Percentiles rank a stretch among this genome's conserved stretches.
phyloP scores from a whole-genome alignment of 164 flowering plant species.

The Vitis vinifera region ASM3070453v1 NC_081818.1:3994001-3994500 shows the following conservation, averaged over 20 bases:
- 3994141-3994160: constrained; percentile 71
- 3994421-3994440: constrained; percentile 46
- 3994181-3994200: constrained; percentile 59
- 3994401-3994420: constrained; percentile 55
- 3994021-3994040: not conserved
- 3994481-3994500: constrained; percentile 61
- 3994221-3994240: constrained; percentile 74
- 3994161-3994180: constrained; percentile 64
- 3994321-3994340: constrained; percentile 50
- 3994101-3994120: not conserved
- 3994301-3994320: constrained; percentile 83
- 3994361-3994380: constrained; percentile 50
- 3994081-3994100: not conserved
- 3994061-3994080: not conserved
- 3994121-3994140: constrained; percentile 13
- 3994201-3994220: constrained; percentile 76
- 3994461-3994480: constrained; percentile 64
- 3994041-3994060: no score
- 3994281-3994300: constrained; percentile 69
- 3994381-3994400: constrained; percentile 59
- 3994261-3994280: constrained; percentile 78
- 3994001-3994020: not conserved
- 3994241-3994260: constrained; percentile 62
- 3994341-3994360: constrained; percentile 65
- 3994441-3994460: constrained; percentile 45